Evolutionary conservation across 129 eudicot species (phyloP), one percentile per base, ranked within the genome.

Genomic region (Tagetes erecta): DNA sequence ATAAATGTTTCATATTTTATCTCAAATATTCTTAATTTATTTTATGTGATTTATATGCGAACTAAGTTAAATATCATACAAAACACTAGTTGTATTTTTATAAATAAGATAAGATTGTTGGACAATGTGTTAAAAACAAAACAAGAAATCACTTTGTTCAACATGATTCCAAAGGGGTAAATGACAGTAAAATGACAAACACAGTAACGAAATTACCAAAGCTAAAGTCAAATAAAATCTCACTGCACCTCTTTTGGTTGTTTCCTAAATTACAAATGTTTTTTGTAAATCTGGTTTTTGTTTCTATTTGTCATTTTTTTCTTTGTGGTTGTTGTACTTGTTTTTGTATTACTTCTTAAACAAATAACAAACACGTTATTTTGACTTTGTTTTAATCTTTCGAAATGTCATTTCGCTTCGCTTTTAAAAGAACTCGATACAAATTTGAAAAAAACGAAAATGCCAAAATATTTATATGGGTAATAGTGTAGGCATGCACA

Each of bases 221-320:
- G 78, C 78, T 79, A 79, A 79, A 79, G 82, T 72, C 78, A 79
- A 73, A 79, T 67, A 72, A 79, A 79, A 79, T 79, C 83, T 73
- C 78, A 79, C 79, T 79, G 83, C 79, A 72, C 79, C 74, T 52
- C 68, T 72, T 72, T 79, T 79, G 79, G 83, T 79, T 58, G 72
- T 72, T 79, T 79, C 63, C 73, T 13, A 53, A 57, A 79, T 35
- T 79, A 75, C 83, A 79, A 37, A 20, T 20, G 35, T 34, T n/a
- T 30, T 41, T 71, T 14, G 13, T 50, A 78, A 71, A 56, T 72
- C 60, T 51, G n/a, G 8, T 65, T 72, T 72, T 79, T 79, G 78
- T 79, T 72, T 72, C 33, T 79, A 72, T 65, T 64, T 75, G 73
- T 46, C 60, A 45, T 44, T 44, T 77, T 49, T 77, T 67, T 69